phyloP scores from a whole-genome alignment of 352 stramenopile genomes.

The Phytophthora lateralis region DNA sequence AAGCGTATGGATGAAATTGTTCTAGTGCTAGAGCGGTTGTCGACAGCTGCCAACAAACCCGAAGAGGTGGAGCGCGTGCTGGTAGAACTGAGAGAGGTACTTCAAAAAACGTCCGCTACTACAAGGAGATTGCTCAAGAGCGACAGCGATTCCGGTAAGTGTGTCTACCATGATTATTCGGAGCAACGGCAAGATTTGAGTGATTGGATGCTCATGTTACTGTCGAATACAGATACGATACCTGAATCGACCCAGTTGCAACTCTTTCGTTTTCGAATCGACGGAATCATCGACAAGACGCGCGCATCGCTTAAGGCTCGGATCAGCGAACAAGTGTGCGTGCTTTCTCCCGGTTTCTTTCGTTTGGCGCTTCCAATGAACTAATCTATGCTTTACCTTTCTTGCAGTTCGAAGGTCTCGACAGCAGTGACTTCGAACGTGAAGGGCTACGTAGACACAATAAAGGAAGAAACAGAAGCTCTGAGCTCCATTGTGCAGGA shows the following conservation, averaged over 20 bases:
- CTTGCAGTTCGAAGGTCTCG: slow-evolving; percentile 55
- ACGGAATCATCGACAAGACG: slow-evolving; percentile 54
- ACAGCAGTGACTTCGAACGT: slow-evolving; percentile 60
- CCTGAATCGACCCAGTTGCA: slow-evolving; percentile 36
- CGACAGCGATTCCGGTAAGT: slow-evolving; percentile 20
- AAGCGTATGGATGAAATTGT: slow-evolving; percentile 60
- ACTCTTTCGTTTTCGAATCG: slow-evolving; percentile 53
- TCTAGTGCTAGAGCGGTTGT: slow-evolving; percentile 52
- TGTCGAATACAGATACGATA: not conserved
- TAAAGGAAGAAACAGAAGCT: slow-evolving; percentile 63
- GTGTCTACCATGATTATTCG: not conserved
- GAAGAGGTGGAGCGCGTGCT: slow-evolving; percentile 64
- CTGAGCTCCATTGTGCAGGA: slow-evolving; percentile 51
- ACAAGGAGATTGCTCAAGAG: slow-evolving; percentile 20
- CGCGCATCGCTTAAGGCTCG: slow-evolving; percentile 47
- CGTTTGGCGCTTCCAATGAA: not conserved
- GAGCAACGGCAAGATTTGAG: not conserved
- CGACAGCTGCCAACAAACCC: slow-evolving; percentile 51
- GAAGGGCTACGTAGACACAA: slow-evolving; percentile 54
- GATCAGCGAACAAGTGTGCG: slow-evolving; percentile 68
- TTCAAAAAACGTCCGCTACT: slow-evolving; percentile 35
- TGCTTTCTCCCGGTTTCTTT: not conserved
- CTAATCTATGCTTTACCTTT: not conserved
- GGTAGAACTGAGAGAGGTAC: slow-evolving; percentile 53
- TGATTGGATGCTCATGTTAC: not conserved